Conservation (phyloP, 169 alveolate genomes). For the Eimeria zaria region DNA sequence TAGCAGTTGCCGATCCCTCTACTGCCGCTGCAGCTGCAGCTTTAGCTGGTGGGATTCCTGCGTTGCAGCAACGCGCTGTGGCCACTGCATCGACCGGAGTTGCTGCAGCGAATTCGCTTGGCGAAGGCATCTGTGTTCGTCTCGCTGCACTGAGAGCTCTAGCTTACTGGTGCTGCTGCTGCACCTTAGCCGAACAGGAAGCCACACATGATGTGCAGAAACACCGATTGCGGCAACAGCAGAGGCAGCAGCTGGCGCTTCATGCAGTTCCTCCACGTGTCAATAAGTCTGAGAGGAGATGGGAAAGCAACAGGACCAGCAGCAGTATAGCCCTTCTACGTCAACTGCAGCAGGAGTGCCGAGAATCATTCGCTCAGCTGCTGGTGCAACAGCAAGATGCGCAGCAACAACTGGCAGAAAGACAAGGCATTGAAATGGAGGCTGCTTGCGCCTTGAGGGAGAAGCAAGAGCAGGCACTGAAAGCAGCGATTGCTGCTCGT, state of each 20-base stretch:
- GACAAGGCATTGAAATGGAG: constrained; percentile 82
- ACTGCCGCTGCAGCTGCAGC: neutral
- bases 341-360: constrained; percentile 67
- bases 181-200: constrained; percentile 35
- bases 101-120: constrained; percentile 17
- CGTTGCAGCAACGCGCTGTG: neutral
- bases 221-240: neutral
- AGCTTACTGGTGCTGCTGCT: constrained; percentile 65
- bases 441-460: constrained; percentile 76
- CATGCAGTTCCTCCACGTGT: constrained; percentile 14
- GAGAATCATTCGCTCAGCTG: constrained; percentile 36
- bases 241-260: constrained; percentile 1
- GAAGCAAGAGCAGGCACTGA: constrained; percentile 22
- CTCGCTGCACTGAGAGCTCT: constrained; percentile 35
- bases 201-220: constrained; percentile 25
- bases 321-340: constrained; percentile 71
- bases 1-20: constrained; percentile 9
- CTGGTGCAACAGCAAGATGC: constrained; percentile 77
- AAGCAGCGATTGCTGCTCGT: constrained; percentile 30
- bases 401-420: constrained; percentile 66
- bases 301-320: constrained; percentile 31
- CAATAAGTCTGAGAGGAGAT: neutral
- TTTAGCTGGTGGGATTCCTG: neutral
- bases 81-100: neutral
- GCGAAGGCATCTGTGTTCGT: constrained; percentile 17